Evolutionary conservation across 306 rosid species (phyloP).

Genomic region (Quercus engelmannii): DNA sequence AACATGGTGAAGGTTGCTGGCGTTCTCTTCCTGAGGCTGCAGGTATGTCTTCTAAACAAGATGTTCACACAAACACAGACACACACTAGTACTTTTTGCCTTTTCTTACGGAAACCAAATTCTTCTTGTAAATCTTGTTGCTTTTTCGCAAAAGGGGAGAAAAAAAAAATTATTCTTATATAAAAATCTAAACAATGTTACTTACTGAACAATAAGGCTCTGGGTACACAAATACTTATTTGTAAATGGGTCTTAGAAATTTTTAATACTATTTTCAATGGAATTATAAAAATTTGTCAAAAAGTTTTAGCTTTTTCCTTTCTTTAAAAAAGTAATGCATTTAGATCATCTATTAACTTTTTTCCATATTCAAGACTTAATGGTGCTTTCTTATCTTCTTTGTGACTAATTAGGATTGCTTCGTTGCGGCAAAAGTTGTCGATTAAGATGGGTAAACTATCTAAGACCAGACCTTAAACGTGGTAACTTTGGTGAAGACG

Average conservation of each 20-base stretch:
- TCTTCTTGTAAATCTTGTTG: too few species aligned
- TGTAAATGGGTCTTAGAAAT: too few species aligned
- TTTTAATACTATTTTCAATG: too few species aligned
- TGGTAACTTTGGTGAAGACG: constrained; percentile 47
- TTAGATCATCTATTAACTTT: too few species aligned
- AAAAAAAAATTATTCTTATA: too few species aligned
- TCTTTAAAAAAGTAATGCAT: not conserved
- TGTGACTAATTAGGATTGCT: constrained; percentile 26
- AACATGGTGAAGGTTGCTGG: constrained; percentile 46
- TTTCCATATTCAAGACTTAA: not conserved
- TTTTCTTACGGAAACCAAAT: too few species aligned
- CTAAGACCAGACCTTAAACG: constrained; percentile 41
- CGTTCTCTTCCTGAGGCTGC: constrained; percentile 41
- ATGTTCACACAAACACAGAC: not conserved
- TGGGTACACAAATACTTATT: too few species aligned
- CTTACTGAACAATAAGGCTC: too few species aligned
- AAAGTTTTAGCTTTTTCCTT: not conserved
- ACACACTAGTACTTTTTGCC: not conserved
- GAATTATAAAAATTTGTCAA: too few species aligned
- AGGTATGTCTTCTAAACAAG: constrained; percentile 18
- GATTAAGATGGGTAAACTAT: constrained; percentile 51
- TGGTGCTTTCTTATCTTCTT: not conserved
- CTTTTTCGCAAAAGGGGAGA: too few species aligned
- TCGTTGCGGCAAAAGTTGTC: constrained; percentile 51
- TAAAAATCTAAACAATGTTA: too few species aligned